phyloP scores from a whole-genome alignment of 305 asterid genomes.

The Solanum aculeatissimum region DNA sequence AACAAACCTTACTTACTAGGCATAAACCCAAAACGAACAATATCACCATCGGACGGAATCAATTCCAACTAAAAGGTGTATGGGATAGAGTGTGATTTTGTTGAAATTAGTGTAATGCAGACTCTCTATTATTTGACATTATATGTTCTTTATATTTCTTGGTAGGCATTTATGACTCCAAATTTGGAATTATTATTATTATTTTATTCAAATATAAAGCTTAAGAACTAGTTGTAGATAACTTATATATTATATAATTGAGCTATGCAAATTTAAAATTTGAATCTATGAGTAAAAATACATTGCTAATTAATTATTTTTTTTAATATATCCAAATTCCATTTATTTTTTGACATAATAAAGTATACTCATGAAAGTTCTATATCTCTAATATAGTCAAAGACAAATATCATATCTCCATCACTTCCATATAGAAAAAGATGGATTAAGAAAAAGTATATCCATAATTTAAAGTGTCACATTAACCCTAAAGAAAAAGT shows the following conservation, averaged over 20 bases:
- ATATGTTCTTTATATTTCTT: background rate
- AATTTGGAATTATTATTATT: background rate
- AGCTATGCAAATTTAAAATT: too few species aligned
- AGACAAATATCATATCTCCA: background rate
- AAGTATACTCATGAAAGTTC: background rate
- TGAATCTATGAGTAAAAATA: too few species aligned
- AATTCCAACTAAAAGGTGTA: background rate
- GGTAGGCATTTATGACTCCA: background rate
- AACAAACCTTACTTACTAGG: too few species aligned
- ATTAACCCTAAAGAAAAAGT: background rate
- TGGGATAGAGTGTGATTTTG: background rate
- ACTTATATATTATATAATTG: too few species aligned
- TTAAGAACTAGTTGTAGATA: too few species aligned
- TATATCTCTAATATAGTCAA: background rate
- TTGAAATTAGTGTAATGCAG: background rate
- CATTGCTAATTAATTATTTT: too few species aligned
- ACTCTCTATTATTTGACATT: background rate
- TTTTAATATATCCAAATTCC: background rate
- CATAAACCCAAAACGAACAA: too few species aligned
- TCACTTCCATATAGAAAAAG: background rate
- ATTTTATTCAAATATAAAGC: too few species aligned
- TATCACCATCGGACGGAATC: background rate
- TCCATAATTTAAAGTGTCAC: background rate
- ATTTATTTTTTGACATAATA: background rate
- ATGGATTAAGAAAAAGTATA: background rate